Evolutionary conservation across 306 rosid species (phyloP).

Genomic region (Corylus heterophylla): DNA sequence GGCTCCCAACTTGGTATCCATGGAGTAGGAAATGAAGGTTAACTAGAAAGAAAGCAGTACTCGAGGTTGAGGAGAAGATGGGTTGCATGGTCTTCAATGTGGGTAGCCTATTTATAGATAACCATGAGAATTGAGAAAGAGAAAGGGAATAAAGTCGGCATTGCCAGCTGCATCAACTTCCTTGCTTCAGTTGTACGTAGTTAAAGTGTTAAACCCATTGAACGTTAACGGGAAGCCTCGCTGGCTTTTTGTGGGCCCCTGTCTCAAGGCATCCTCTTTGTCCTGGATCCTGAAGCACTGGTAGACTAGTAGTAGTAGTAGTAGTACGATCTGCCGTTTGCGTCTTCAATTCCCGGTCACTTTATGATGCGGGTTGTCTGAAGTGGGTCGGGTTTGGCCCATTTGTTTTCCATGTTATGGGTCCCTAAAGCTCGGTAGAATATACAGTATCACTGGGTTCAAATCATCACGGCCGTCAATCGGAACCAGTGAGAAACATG

Average conservation of each 20-base stretch:
- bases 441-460: slow-evolving; percentile 9
- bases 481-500: slow-evolving; percentile 24
- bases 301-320: too few relatives aligned
- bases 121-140: slow-evolving; percentile 21
- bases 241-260: background rate
- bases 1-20: slow-evolving; percentile 32
- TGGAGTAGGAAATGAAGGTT: slow-evolving; percentile 11
- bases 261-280: background rate
- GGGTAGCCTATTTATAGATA: slow-evolving; percentile 25
- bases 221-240: slow-evolving; percentile 25
- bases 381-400: too few relatives aligned
- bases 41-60: background rate
- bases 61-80: background rate
- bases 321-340: too few relatives aligned
- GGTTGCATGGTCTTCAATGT: slow-evolving; percentile 21
- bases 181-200: slow-evolving; percentile 39
- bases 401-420: too few relatives aligned
- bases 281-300: background rate
- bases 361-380: too few relatives aligned
- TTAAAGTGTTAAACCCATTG: slow-evolving; percentile 18
- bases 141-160: slow-evolving; percentile 37
- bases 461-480: background rate
- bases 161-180: slow-evolving; percentile 43
- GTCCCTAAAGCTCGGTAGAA: background rate
- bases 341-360: too few relatives aligned